Conservation (phyloP, 2,329 filamentous ascomycete species). For the Coniosporium tulheliwenetii region DNA sequence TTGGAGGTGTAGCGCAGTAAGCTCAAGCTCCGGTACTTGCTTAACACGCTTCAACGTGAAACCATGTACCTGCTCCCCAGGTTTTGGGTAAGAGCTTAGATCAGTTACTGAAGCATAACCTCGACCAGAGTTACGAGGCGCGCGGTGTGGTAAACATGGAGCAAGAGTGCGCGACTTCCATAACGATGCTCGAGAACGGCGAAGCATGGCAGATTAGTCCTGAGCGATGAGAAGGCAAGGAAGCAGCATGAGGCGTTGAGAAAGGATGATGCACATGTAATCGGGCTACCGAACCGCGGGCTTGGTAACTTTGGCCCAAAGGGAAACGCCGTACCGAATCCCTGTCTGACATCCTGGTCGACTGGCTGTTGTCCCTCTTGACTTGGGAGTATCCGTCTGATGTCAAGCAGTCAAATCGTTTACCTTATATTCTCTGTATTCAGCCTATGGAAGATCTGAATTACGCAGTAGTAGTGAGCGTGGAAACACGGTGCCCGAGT, state of each 20-base stretch:
- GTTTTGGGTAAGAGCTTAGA: constrained; percentile 57
- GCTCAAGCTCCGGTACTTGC: constrained; percentile 82
- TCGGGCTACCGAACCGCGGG: too few relatives aligned
- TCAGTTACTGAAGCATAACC: constrained; percentile 55
- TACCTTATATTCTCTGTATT: too few relatives aligned
- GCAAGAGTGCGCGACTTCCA: constrained; percentile 7
- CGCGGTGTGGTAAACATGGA: constrained; percentile 3
- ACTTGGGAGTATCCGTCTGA: too few relatives aligned
- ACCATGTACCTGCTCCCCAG: constrained; percentile 78
- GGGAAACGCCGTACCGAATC: too few relatives aligned
- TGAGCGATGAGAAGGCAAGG: background rate
- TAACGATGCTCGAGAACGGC: constrained; percentile 16
- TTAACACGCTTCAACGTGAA: constrained; percentile 83
- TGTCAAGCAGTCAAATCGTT: too few relatives aligned
- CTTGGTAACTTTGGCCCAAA: too few relatives aligned
- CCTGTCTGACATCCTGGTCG: too few relatives aligned
- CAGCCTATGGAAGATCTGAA: too few relatives aligned
- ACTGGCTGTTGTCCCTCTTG: too few relatives aligned
- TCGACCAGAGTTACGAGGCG: constrained; percentile 8
- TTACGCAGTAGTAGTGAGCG: too few relatives aligned
- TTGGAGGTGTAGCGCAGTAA: constrained; percentile 78
- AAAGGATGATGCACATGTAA: too few relatives aligned
- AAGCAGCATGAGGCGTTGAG: background rate
- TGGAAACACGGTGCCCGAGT: too few relatives aligned
- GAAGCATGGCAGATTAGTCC: constrained; percentile 1